phyloP scores from a whole-genome alignment of 2,329 filamentous ascomycete genomes.

The Xylogone sp. region DNA sequence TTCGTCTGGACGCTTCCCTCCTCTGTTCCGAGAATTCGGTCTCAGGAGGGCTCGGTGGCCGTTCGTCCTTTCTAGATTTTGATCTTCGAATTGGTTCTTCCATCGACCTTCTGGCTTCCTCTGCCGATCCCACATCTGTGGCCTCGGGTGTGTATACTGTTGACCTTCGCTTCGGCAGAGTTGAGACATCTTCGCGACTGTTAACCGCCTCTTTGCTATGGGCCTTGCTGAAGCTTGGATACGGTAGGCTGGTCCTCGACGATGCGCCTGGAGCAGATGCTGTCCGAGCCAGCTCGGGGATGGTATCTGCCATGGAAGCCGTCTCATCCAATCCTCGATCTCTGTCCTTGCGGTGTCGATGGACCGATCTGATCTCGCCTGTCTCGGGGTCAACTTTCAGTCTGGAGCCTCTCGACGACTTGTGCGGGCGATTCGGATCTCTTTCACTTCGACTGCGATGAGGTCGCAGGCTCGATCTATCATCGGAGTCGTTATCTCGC shows the following conservation, averaged over 20 bases:
- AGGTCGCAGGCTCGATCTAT: conserved; percentile 23
- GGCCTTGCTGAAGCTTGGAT: conserved; percentile 82
- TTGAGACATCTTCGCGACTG: conserved; percentile 35
- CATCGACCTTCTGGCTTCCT: conserved; percentile 42
- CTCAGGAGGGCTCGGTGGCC: conserved; percentile 61
- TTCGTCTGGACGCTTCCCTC: conserved; percentile 30
- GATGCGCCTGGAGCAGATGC: conserved; percentile 26
- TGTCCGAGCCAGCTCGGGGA: conserved; percentile 39
- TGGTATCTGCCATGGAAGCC: conserved; percentile 41
- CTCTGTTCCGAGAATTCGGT: conserved; percentile 51
- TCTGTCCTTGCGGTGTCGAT: conserved; percentile 24
- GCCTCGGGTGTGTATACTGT: conserved; percentile 63
- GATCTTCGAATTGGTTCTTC: conserved; percentile 39
- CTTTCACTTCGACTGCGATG: conserved; percentile 26
- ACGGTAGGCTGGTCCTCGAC: conserved; percentile 50
- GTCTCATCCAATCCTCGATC: conserved; percentile 15
- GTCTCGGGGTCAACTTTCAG: conserved; percentile 27
- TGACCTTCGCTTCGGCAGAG: conserved; percentile 16
- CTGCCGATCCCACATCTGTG: conserved; percentile 59
- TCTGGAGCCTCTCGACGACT: conserved; percentile 25
- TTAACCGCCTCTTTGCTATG: conserved; percentile 85
- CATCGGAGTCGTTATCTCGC: conserved; percentile 18
- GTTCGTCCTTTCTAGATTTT: conserved; percentile 39
- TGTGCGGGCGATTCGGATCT: conserved; percentile 27
- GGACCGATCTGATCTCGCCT: conserved; percentile 25